phyloP scores from a whole-genome alignment of 768 basidiomycete species.

The Boletus sp. region DNA sequence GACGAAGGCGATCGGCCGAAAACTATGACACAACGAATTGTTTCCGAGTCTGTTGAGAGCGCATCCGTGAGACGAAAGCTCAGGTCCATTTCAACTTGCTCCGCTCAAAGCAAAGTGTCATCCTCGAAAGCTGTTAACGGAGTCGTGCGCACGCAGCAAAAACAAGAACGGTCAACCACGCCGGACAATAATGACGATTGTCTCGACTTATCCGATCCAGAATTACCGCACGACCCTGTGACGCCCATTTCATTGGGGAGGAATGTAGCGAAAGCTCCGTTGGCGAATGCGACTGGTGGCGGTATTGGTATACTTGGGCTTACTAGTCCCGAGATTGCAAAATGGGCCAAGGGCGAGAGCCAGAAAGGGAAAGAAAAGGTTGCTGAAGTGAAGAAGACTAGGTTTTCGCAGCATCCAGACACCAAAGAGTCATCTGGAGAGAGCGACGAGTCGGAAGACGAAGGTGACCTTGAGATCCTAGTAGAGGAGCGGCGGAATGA shows the following conservation, averaged over 20 bases:
- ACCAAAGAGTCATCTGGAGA: constrained; percentile 23
- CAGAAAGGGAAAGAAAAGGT: constrained; percentile 27
- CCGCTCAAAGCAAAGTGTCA: constrained; percentile 1
- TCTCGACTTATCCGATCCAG: constrained; percentile 26
- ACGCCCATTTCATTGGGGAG: constrained; percentile 31
- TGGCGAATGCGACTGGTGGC: background rate
- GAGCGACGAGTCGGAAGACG: constrained; percentile 8
- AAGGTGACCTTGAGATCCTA: background rate
- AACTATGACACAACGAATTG: constrained; percentile 11
- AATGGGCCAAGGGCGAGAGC: constrained; percentile 46
- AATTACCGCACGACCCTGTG: constrained; percentile 30
- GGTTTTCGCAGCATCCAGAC: constrained; percentile 36
- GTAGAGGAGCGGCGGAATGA: constrained; percentile 18
- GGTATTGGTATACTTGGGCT: constrained; percentile 39
- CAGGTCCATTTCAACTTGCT: background rate
- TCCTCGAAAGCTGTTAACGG: constrained; percentile 5
- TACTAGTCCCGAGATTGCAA: constrained; percentile 52
- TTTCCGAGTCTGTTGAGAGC: constrained; percentile 17
- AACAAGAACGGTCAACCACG: constrained; percentile 10
- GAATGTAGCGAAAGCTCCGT: constrained; percentile 14
- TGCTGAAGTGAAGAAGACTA: constrained; percentile 40
- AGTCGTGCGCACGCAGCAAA: background rate
- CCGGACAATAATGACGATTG: constrained; percentile 14
- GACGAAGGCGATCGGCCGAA: constrained; percentile 2
- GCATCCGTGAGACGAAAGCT: constrained; percentile 5